Conservation (phyloP, 306 rosid species). For the Medicago ruthenica region DNA sequence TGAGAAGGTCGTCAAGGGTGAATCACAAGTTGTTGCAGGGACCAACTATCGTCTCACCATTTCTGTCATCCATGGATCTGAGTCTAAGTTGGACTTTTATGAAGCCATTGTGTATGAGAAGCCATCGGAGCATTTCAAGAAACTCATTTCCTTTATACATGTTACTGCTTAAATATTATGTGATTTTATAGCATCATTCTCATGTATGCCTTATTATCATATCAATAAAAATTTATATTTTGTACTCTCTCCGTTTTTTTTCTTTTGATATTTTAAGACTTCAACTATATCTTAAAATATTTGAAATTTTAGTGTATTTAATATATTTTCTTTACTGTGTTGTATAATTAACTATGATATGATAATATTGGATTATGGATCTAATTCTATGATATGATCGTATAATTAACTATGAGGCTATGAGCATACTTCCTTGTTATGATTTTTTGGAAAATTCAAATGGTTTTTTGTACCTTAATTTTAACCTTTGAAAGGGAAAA, state of each 20-base stretch:
- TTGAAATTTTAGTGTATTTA: too few species aligned
- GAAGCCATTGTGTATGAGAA: slow-evolving; percentile 46
- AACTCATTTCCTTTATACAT: slow-evolving; percentile 17
- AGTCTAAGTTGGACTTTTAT: slow-evolving; percentile 19
- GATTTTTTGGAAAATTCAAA: not conserved
- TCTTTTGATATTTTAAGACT: too few species aligned
- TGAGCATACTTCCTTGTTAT: not conserved
- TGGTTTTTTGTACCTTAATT: not conserved
- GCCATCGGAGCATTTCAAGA: slow-evolving; percentile 30
- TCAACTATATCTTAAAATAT: too few species aligned
- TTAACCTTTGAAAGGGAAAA: too few species aligned
- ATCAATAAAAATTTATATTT: not conserved
- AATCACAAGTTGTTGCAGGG: slow-evolving; percentile 23
- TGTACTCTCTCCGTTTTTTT: too few species aligned
- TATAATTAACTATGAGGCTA: too few species aligned
- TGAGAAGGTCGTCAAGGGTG: slow-evolving; percentile 42
- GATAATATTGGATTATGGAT: not conserved
- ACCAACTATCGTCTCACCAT: slow-evolving; percentile 43
- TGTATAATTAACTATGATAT: too few species aligned
- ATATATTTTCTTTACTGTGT: too few species aligned
- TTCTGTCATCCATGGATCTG: slow-evolving; percentile 12
- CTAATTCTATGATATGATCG: not conserved
- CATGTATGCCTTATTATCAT: not conserved
- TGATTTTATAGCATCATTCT: not conserved
- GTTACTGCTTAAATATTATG: too few species aligned